phyloP scores from a whole-genome alignment of 1,284 basidiomycete genomes.

The Cryptococcus neoformans region DNA sequence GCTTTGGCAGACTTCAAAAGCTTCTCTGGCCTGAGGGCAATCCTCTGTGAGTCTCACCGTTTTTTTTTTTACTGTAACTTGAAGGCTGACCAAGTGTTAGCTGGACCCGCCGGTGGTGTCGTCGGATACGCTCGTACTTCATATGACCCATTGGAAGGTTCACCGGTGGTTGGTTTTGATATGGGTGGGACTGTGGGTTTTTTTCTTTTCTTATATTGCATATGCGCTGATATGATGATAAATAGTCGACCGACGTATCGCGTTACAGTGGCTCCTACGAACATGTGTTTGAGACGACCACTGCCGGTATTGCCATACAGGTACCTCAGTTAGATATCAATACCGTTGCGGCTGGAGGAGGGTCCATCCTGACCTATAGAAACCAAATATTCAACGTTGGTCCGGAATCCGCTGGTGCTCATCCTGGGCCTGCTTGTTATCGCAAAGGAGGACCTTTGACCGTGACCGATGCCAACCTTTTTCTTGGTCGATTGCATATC shows the following conservation, averaged over 20 bases:
- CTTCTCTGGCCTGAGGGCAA: conserved; percentile 38
- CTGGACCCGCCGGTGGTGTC: conserved; percentile 56
- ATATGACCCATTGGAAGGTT: conserved; percentile 33
- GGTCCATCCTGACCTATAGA: conserved; percentile 43
- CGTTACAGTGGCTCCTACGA: conserved; percentile 35
- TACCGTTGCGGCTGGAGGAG: conserved; percentile 50
- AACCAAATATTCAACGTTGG: conserved; percentile 42
- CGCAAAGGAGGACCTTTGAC: conserved; percentile 37
- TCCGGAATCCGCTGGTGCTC: conserved; percentile 34
- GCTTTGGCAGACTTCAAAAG: conserved; percentile 35
- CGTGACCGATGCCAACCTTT: conserved; percentile 50
- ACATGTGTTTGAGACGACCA: conserved; percentile 60
- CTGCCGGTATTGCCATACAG: conserved; percentile 60
- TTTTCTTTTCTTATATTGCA: not conserved
- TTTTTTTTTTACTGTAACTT: no score
- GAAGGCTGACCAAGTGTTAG: conserved; percentile 1
- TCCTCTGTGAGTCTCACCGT: conserved; percentile 24
- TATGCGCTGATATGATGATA: not conserved
- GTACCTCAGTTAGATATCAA: conserved; percentile 39
- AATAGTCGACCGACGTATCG: conserved; percentile 66
- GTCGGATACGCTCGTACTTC: conserved; percentile 51
- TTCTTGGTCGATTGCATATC: conserved; percentile 44
- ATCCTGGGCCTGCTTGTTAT: conserved; percentile 29
- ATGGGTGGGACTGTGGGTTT: conserved; percentile 50
- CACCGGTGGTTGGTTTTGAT: conserved; percentile 50